Conservation (phyloP, 306 rosid species). For the Trichosanthes truncata region DNA sequence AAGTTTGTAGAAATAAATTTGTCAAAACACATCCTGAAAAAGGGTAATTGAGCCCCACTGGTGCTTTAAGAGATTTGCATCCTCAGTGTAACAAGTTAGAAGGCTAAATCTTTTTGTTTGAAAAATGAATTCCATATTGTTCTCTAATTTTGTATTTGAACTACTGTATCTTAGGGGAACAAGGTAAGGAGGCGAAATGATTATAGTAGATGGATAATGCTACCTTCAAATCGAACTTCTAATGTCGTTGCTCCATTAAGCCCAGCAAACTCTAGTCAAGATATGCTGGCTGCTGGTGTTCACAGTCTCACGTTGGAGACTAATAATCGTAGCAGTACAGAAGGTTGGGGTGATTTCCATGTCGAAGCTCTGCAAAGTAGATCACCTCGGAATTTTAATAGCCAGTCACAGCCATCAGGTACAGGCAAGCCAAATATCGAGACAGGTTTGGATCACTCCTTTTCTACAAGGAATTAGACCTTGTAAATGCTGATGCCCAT, state of each 20-base stretch:
- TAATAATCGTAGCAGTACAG: neutral
- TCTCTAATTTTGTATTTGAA: neutral
- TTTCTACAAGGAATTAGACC: constrained; percentile 42
- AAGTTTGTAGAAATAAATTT: neutral
- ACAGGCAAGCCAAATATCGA: constrained; percentile 25
- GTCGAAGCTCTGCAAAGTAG: constrained; percentile 18
- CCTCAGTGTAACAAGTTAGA: neutral
- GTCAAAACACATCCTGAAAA: neutral
- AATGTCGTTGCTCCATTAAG: constrained; percentile 23
- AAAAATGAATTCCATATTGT: neutral
- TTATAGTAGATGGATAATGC: constrained; percentile 66
- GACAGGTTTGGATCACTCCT: constrained; percentile 29
- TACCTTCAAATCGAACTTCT: constrained; percentile 29
- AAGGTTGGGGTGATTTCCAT: neutral
- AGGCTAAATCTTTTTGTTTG: neutral
- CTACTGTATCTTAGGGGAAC: constrained; percentile 40
- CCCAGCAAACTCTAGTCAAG: constrained; percentile 29
- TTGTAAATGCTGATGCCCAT: neutral
- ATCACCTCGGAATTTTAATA: neutral
- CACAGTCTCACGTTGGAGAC: constrained; percentile 34
- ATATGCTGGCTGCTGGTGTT: constrained; percentile 33
- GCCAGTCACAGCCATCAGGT: constrained; percentile 24
- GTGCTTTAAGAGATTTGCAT: neutral
- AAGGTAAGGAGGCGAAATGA: constrained; percentile 63
- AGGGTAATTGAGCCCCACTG: neutral